Percentiles rank a stretch among this genome's conserved stretches.
phyloP scores from a whole-genome alignment of 495 filamentous ascomycete species.

The Paragyromitra xinjiangensis region DNA sequence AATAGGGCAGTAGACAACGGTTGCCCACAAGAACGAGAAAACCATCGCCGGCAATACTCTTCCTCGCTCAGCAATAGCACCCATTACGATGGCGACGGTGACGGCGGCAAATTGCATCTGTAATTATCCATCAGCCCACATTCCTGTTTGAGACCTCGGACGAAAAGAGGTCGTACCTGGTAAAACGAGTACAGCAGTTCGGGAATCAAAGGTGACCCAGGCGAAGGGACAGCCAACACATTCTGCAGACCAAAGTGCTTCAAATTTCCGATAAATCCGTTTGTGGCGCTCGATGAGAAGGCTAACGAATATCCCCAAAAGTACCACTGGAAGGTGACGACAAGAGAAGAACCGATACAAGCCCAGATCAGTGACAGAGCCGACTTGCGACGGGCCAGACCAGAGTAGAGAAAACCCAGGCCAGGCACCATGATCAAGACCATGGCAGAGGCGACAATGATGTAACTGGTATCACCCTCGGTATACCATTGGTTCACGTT shows the following conservation, averaged over 20 bases:
- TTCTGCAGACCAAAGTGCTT: constrained; percentile 84
- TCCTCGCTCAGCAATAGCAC: constrained; percentile 91
- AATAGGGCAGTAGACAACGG: constrained; percentile 94
- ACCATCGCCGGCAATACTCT: constrained; percentile 94
- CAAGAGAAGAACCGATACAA: constrained; percentile 84
- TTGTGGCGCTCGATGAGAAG: constrained; percentile 84
- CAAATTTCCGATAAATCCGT: constrained; percentile 84
- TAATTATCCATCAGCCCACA: background rate
- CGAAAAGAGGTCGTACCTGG: constrained; percentile 64
- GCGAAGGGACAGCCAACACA: constrained; percentile 80
- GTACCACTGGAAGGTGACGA: constrained; percentile 97
- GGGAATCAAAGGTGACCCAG: constrained; percentile 80
- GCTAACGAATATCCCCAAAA: constrained; percentile 98
- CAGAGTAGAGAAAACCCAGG: constrained; percentile 99
- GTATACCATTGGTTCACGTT: constrained; percentile 59
- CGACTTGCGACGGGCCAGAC: constrained; percentile 92
- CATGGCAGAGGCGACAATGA: constrained; percentile 91
- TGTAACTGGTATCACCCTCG: constrained; percentile 82
- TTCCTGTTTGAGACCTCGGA: background rate
- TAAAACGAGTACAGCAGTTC: constrained; percentile 93
- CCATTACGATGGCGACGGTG: constrained; percentile 91
- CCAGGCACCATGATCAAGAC: constrained; percentile 93
- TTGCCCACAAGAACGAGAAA: constrained; percentile 95
- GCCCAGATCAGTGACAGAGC: constrained; percentile 96
- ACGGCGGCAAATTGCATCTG: constrained; percentile 96